These are phyloP conservation scores for Russula foetens DNA, from an alignment of 768 basidiomycete species.

Conservation along the genomic window DNA sequence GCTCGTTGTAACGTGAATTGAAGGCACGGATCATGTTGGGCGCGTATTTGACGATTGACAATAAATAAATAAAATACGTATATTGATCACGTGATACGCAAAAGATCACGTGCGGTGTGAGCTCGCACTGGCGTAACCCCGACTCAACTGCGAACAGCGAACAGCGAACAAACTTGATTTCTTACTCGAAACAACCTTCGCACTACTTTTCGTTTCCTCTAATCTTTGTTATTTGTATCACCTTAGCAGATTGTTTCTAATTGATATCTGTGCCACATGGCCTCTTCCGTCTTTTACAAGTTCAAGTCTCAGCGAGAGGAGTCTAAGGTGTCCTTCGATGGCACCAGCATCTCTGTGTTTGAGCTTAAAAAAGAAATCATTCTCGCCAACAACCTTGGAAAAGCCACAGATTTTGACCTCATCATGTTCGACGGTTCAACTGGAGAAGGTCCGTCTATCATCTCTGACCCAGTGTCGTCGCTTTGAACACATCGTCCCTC, in stretches of 20 bases:
- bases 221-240: conserved; percentile 7
- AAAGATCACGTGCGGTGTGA: too few species aligned
- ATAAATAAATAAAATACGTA: too few species aligned
- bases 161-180: too few species aligned
- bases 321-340: conserved; percentile 94
- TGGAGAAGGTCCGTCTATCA: conserved; percentile 64
- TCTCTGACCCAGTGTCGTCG: background rate
- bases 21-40: too few species aligned
- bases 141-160: too few species aligned
- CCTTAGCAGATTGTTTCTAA: conserved; percentile 15
- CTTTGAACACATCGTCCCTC: background rate
- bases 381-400: conserved; percentile 89
- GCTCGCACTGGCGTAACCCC: too few species aligned
- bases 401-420: conserved; percentile 96
- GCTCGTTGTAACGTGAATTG: too few species aligned
- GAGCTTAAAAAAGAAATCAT: conserved; percentile 99
- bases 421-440: conserved; percentile 75
- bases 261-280: conserved; percentile 38
- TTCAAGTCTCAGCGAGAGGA: conserved; percentile 95
- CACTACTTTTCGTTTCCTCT: background rate
- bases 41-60: too few species aligned
- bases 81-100: conserved; percentile 1
- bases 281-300: conserved; percentile 96
- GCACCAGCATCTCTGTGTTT: conserved; percentile 97
- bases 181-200: background rate